Evolutionary conservation across 495 filamentous ascomycete species (phyloP), one percentile per base, ranked within the genome.

Genomic region (Penicillium daleae): DNA sequence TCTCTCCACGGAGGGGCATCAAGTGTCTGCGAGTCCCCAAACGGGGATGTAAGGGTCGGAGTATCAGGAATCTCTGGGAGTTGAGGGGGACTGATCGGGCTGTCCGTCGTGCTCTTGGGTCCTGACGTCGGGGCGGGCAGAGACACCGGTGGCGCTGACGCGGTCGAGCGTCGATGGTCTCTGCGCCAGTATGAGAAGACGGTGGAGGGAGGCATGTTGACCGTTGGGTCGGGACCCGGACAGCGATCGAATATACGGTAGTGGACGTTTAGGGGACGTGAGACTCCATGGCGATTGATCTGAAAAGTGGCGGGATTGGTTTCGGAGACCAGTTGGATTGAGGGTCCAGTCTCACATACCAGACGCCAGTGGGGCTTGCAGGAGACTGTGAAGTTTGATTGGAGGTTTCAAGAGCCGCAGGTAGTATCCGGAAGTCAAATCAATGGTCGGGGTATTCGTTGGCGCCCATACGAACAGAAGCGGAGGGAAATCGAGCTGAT

Each of bases 151-250:
- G 72, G 70, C 50, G 76, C 73, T 21, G 72, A 70, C 50, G 76
- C 73, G 65, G 67, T 75, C 33, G 74, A 76, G 57, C 77, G 77
- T 64, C 78, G 78, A 61, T 78, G 77, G 46, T 80, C 78, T 64
- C 78, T 77, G 53, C 79, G 78, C 79, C 74, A 80, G 61, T 82
- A 82, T n/a, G 79, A 80, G 59, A 81, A 81, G 49, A 80, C 78
- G 32, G 78, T 74, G 21, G 78, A 81, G 4, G 78, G 73, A 2
- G 76, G 71, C 78, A 81, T 81, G 62, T 35, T 73, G 51, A 56
- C 35, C 52, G 46, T 42, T 61, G 61, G 49, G 60, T 44, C 51
- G 56, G 61, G 26, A 29, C 56, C 68, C 66, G 27, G 57, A 49
- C 54, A 37, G 54, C 50, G 54, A 53, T 58, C 35, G 26, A 39